Percentiles rank a stretch among this genome's conserved stretches.
Evolutionary conservation across 2,329 filamentous ascomycete genomes (phyloP).

Genomic region (Cercospora sp.): DNA sequence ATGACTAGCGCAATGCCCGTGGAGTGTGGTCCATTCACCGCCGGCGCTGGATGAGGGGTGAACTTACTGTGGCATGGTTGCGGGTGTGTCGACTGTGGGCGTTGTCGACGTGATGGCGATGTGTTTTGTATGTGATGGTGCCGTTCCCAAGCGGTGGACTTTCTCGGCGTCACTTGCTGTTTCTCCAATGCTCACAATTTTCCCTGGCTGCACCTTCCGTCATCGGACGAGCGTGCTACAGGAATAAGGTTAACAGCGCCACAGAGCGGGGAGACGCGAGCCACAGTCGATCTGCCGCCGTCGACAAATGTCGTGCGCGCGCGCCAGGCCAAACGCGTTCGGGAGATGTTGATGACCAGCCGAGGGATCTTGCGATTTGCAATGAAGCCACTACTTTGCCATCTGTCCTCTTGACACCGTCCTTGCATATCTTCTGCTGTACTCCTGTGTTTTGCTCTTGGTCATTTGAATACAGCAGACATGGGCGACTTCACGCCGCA

Average conservation of each 20-base stretch:
- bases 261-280: background rate
- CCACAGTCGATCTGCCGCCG: conserved; percentile 9
- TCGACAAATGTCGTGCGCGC: background rate
- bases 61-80: conserved; percentile 17
- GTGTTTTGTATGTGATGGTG: background rate
- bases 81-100: background rate
- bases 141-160: background rate
- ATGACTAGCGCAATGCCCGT: background rate
- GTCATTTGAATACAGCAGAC: background rate
- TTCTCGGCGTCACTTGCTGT: background rate
- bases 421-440: background rate
- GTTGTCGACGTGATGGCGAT: background rate
- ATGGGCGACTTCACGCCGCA: conserved; percentile 23
- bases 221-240: conserved; percentile 3
- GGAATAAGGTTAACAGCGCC: background rate
- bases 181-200: conserved; percentile 5
- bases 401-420: background rate
- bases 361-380: conserved; percentile 1
- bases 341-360: background rate
- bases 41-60: background rate
- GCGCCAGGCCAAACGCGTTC: conserved; percentile 5
- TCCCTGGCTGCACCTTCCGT: conserved; percentile 6
- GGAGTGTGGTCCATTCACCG: background rate
- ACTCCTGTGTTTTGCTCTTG: background rate
- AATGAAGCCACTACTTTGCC: background rate